Base-by-base conservation (phyloP, 2,329 filamentous ascomycete species). In the Rhinocladiella similis region DNA sequence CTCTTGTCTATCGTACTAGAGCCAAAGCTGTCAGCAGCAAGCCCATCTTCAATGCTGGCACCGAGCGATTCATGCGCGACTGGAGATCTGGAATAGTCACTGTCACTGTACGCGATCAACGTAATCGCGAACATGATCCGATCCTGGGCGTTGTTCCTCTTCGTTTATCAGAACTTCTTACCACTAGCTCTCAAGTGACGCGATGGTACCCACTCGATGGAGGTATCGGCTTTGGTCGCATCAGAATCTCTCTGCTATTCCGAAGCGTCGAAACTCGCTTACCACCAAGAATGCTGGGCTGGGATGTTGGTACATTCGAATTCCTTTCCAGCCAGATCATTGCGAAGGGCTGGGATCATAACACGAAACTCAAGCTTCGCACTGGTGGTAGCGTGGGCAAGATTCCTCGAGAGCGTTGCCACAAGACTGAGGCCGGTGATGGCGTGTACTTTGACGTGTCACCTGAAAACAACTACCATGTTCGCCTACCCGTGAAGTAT, bases 161-260 rank as follows among this genome's bases (percentile, higher is more conserved):
- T 57, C 94, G 91, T 70, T 73, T 97, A 0, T 89, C 90, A 0
- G 91, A 97, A 48, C 82, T 97, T n/a, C 78, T 99, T 19, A 86
- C 93, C 66, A 95, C 88, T 0, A 88, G 86, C 63, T 96, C 91
- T 43, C 91, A 97, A 71, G 82, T 87, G 53, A 95, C 91, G 2
- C 80, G 91, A 57, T 97, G 92, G 91, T 97, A 97, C 70, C 93
- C 94, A n/a, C 81, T 99, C 0, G 92, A 96, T 68, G 94, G 93
- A 19, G 94, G 94, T 10, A 87, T 97, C 61, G 90, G 94, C 0
- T 97, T 94, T 63, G 94, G 94, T 38, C 88, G 93, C 6, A 82
- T 96, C 57, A 87, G 92, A 39, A 88, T 99, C 63, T 96, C 91
- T 0, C 74, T 97, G 2, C 81, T 97, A 2, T 96, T 97, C 83